phyloP scores from a whole-genome alignment of 129 eudicot species.

The Artemisia tridentata region DNA sequence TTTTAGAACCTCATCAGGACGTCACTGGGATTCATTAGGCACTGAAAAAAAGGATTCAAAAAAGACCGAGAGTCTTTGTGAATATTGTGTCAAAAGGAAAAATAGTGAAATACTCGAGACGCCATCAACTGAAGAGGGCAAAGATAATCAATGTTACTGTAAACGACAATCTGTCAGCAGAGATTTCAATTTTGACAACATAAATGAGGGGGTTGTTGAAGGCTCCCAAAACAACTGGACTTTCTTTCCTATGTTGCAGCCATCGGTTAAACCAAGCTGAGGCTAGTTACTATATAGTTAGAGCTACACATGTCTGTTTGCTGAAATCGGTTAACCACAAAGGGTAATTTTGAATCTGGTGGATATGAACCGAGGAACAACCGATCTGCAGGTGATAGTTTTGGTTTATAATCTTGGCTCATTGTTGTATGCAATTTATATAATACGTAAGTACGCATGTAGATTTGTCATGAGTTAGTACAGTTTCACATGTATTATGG shows the following conservation, averaged over 20 bases:
- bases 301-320: background rate
- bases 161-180: constrained; percentile 49
- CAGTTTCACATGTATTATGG: constrained; percentile 34
- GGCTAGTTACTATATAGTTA: constrained; percentile 7
- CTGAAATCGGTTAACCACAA: constrained; percentile 4
- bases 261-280: constrained; percentile 65
- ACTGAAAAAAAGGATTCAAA: constrained; percentile 20
- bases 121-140: constrained; percentile 33
- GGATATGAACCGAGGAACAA: constrained; percentile 13
- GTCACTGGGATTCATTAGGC: constrained; percentile 17
- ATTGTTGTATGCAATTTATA: constrained; percentile 30
- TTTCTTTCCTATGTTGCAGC: constrained; percentile 80
- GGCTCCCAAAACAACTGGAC: constrained; percentile 74
- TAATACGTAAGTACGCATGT: constrained; percentile 23
- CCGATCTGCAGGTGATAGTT: constrained; percentile 13
- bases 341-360: constrained; percentile 14
- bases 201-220: constrained; percentile 40
- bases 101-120: constrained; percentile 28
- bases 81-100: constrained; percentile 27
- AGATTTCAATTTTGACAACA: constrained; percentile 81
- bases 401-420: constrained; percentile 6
- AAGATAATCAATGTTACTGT: constrained; percentile 42
- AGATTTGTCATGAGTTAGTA: constrained; percentile 28
- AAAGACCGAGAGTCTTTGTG: constrained; percentile 34
- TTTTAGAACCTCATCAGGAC: constrained; percentile 28